Percentiles rank a stretch among this genome's conserved stretches.
phyloP scores from a whole-genome alignment of 306 rosid genomes.

The Benincasa hispida region DNA sequence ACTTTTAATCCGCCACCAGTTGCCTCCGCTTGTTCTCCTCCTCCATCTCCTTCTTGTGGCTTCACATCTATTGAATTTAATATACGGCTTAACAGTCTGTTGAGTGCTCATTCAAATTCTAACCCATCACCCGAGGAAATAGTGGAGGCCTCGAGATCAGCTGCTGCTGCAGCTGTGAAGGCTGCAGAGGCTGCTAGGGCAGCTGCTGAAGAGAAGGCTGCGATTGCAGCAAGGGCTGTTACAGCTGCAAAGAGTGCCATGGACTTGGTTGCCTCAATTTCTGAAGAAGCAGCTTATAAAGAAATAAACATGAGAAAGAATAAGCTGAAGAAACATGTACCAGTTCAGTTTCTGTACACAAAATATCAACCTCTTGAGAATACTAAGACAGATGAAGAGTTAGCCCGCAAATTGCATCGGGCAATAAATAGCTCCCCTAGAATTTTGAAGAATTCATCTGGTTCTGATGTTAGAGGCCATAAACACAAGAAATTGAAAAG shows the following conservation, averaged over 20 bases:
- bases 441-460: slow-evolving; percentile 55
- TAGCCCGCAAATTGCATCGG: slow-evolving; percentile 79
- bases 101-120: slow-evolving; percentile 47
- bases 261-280: slow-evolving; percentile 74
- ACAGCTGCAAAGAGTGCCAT: slow-evolving; percentile 81
- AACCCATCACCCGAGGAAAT: slow-evolving; percentile 63
- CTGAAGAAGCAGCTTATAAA: slow-evolving; percentile 42
- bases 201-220: slow-evolving; percentile 71
- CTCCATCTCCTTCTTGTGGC: slow-evolving; percentile 36
- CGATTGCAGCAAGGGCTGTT: slow-evolving; percentile 73
- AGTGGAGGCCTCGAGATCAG: slow-evolving; percentile 51
- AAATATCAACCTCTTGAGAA: slow-evolving; percentile 67
- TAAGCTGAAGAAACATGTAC: slow-evolving; percentile 85
- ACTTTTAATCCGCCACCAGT: slow-evolving; percentile 32
- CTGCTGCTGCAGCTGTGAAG: slow-evolving; percentile 52
- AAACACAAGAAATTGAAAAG: slow-evolving; percentile 55
- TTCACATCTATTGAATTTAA: slow-evolving; percentile 44
- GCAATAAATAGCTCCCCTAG: slow-evolving; percentile 93
- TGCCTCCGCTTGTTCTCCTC: slow-evolving; percentile 41
- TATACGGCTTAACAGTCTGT: slow-evolving; percentile 46
- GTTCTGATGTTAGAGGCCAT: slow-evolving; percentile 46
- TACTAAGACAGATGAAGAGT: slow-evolving; percentile 71
- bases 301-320: slow-evolving; percentile 56
- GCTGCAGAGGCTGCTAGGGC: slow-evolving; percentile 74
- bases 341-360: slow-evolving; percentile 87